Evolutionary conservation across 306 rosid species (phyloP), one percentile per base, ranked within the genome.

Genomic region (Fragaria vesca): DNA sequence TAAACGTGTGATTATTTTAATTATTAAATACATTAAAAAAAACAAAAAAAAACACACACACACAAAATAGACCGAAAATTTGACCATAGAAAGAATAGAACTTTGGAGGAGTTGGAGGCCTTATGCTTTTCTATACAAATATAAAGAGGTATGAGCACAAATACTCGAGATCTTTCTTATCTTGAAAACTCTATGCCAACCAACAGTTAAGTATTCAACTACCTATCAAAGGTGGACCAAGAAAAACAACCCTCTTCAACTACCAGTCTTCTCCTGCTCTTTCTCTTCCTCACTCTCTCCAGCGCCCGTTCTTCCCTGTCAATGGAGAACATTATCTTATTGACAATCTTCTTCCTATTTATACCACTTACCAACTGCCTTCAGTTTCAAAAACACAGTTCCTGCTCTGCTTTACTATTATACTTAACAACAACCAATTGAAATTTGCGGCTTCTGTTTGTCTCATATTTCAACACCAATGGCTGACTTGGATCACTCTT

Each of bases 401-500:
- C 70, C 46, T 74, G 16, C 62, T 38, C 38, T 40, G 46, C 78
- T 9, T 48, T 66, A 42, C 46, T 54, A 32, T 72, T 40, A 26
- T 51, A 62, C 30, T 42, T 2, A 5, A 57, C 16, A 16, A 6
- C 32, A 69, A 12, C 12, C 46, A 4, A 38, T 72, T 16, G 54
- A 40, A n/a, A 3, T 65, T 46, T 65, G 69, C 70, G 67, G 71
- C 62, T 55, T 47, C 54, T 65, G 42, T 9, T 66, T 85, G 74
- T 86, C 71, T 74, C 68, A 21, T 73, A 47, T 73, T 66, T 76
- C 72, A 75, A 65, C 69, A 50, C 69, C 78, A 74, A 88, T 93
- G 96, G 91, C 88, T 85, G 93, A 87, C 80, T 69, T 68, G 43
- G 83, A 79, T 81, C 82, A 77, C 79, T 84, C 90, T 66, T 81